Conservation (phyloP, 2,329 filamentous ascomycete genomes). For the Emericellopsis atlantica region DNA sequence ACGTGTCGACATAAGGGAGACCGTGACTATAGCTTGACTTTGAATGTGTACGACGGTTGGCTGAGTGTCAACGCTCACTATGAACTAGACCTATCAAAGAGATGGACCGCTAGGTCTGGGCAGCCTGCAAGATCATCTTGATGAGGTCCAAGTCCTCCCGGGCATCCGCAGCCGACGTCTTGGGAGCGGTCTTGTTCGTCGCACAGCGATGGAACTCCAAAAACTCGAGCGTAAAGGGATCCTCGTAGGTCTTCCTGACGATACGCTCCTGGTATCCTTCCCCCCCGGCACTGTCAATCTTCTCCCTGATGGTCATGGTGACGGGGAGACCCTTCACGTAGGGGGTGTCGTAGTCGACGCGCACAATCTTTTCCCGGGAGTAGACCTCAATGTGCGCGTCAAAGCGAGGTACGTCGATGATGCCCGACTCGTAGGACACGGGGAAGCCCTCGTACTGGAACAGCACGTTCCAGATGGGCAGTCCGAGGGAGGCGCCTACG, state of each 20-base stretch:
- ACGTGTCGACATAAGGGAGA: no score
- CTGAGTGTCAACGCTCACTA: no score
- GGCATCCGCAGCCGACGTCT: slow-evolving; percentile 15
- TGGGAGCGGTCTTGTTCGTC: slow-evolving; percentile 8
- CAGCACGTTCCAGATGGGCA: slow-evolving; percentile 21
- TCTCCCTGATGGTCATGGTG: slow-evolving; percentile 31
- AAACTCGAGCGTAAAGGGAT: slow-evolving; percentile 24
- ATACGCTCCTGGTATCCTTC: slow-evolving; percentile 19
- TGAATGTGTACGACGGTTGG: no score
- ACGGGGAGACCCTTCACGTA: slow-evolving; percentile 43
- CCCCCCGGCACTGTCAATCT: slow-evolving; percentile 13
- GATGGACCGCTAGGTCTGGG: no score
- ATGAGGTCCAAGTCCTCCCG: slow-evolving; percentile 16
- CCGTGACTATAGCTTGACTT: no score
- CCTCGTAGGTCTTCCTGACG: slow-evolving; percentile 30
- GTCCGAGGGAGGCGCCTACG: slow-evolving; percentile 13
- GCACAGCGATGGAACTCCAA: slow-evolving; percentile 17
- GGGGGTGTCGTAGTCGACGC: slow-evolving; percentile 42
- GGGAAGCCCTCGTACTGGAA: slow-evolving; percentile 33
- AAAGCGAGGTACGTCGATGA: slow-evolving; percentile 37
- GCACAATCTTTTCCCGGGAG: slow-evolving; percentile 37
- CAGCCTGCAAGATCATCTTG: slow-evolving; percentile 11
- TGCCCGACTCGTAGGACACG: slow-evolving; percentile 43
- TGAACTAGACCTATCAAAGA: no score
- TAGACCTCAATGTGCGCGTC: slow-evolving; percentile 42